phyloP scores from a whole-genome alignment of 345 rosid genomes.

The Eutrema heterophyllum region DNA sequence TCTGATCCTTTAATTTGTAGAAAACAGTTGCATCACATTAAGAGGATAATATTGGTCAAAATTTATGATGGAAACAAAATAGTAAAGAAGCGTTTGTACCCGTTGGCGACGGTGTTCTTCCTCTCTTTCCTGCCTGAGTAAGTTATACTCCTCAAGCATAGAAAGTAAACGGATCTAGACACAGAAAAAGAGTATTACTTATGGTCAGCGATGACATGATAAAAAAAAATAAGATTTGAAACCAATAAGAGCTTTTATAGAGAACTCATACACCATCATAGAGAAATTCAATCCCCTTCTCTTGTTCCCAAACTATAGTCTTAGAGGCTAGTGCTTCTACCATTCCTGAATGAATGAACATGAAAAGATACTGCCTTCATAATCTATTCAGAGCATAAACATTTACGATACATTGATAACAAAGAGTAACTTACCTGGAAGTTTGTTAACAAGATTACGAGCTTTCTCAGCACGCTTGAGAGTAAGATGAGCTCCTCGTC shows the following conservation, averaged over 20 bases:
- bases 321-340: constrained; percentile 81
- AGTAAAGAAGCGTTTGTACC: constrained; percentile 18
- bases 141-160: constrained; percentile 82
- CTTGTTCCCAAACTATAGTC: constrained; percentile 87
- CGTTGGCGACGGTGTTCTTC: constrained; percentile 86
- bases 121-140: constrained; percentile 85
- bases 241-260: not conserved
- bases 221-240: not conserved
- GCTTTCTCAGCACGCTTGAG: constrained; percentile 99
- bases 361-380: not conserved
- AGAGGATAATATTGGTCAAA: not conserved
- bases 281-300: constrained; percentile 66
- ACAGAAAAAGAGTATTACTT: not conserved
- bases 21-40: constrained; percentile 1
- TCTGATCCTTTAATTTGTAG: constrained; percentile 66
- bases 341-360: constrained; percentile 52
- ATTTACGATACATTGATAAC: not conserved
- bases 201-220: not conserved
- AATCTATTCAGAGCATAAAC: not conserved
- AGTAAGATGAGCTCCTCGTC: constrained; percentile 93
- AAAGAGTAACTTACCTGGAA: constrained; percentile 63
- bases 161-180: constrained; percentile 75
- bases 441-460: constrained; percentile 82
- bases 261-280: constrained; percentile 83
- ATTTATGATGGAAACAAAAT: not conserved